Conservation (phyloP, 768 basidiomycete genomes). For the Candolleomyces aberdarensis region DNA sequence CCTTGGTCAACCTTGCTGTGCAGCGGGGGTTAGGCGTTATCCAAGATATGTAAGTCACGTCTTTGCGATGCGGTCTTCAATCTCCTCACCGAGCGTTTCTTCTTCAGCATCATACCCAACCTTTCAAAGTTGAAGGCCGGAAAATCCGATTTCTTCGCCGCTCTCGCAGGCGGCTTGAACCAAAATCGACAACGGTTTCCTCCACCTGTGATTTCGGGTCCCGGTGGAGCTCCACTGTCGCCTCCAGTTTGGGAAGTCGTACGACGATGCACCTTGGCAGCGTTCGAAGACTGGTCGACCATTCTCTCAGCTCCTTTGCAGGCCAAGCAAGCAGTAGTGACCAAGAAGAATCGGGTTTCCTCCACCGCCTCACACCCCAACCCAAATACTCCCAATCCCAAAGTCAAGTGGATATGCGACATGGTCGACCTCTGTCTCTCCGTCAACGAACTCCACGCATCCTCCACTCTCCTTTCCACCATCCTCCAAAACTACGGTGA, state of each 20-base stretch:
- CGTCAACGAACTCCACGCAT: neutral
- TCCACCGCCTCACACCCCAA: neutral
- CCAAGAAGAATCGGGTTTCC: neutral
- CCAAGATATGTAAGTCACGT: conserved; percentile 17
- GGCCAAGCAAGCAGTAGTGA: too few species aligned
- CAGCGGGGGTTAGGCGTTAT: conserved; percentile 17
- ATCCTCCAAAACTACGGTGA: neutral
- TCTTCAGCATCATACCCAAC: conserved; percentile 21
- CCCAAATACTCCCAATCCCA: neutral
- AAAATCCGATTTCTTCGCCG: conserved; percentile 20
- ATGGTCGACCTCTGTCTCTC: neutral
- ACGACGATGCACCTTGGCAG: neutral
- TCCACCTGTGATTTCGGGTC: conserved; percentile 2
- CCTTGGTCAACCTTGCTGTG: neutral
- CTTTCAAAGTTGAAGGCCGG: conserved; percentile 13
- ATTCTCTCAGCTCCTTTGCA: neutral
- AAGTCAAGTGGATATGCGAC: neutral
- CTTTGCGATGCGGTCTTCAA: neutral
- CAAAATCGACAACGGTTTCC: conserved; percentile 11
- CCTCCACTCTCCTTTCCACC: neutral
- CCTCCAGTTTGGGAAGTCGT: neutral
- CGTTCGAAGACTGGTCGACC: neutral
- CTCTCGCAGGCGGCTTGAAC: conserved; percentile 20
- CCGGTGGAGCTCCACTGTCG: neutral
- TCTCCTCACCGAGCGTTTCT: neutral